phyloP scores from a whole-genome alignment of 352 stramenopile species.

The Proteromonas lacertae region DNA sequence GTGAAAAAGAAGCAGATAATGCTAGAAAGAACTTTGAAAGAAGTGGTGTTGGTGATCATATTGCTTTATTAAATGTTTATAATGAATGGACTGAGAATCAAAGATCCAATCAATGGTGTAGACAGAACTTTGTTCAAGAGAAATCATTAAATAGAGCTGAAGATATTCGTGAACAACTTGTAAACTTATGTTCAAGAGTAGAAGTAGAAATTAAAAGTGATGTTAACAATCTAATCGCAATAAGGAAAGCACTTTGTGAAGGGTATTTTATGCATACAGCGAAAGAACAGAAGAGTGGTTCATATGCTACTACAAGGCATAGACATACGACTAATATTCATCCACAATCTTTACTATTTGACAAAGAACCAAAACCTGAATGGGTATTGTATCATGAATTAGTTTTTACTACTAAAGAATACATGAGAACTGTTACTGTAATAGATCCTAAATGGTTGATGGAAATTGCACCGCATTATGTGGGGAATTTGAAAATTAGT shows the following conservation, averaged over 20 bases:
- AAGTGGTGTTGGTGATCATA: conserved; percentile 80
- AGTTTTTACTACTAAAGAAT: conserved; percentile 75
- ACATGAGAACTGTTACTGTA: conserved; percentile 98
- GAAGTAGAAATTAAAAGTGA: conserved; percentile 59
- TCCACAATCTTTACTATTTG: conserved; percentile 86
- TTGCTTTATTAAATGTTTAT: conserved; percentile 79
- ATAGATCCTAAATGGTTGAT: conserved; percentile 99
- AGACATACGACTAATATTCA: conserved; percentile 85
- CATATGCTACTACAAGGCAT: conserved; percentile 96
- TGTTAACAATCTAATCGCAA: conserved; percentile 39
- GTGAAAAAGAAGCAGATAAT: conserved; percentile 87
- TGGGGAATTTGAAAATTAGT: too few species aligned
- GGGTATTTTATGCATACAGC: conserved; percentile 99
- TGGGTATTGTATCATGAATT: conserved; percentile 95
- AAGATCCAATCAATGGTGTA: conserved; percentile 64
- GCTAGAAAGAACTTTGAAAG: conserved; percentile 85
- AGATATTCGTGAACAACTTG: conserved; percentile 92
- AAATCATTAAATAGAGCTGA: conserved; percentile 77
- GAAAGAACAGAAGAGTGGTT: conserved; percentile 60
- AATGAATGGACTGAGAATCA: conserved; percentile 87
- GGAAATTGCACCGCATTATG: conserved; percentile 74
- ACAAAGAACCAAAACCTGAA: conserved; percentile 81
- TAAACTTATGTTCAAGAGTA: conserved; percentile 87
- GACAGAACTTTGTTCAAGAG: conserved; percentile 75
- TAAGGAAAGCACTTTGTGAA: conserved; percentile 58